Base-by-base conservation (phyloP, 2,329 filamentous ascomycete species). In the Trichoderma endophyticum region DNA sequence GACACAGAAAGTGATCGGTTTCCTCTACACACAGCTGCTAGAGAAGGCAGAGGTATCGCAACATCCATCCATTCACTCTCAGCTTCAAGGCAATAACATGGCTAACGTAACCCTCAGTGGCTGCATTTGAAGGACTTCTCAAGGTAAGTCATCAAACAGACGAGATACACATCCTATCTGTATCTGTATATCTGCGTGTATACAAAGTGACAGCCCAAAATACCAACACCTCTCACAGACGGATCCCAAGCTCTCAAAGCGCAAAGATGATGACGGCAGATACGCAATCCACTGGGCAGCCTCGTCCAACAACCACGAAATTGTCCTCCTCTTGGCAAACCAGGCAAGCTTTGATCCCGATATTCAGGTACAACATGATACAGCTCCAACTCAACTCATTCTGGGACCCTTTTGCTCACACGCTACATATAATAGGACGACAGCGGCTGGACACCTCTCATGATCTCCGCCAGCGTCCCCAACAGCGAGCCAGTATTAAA, bases 251-350 rank as follows among this genome's bases (percentile, higher is more conserved):
- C 88, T 97, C 51, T 91, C 93, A 30, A 86, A 84, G 61, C 82
- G 82, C 72, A 89, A 90, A 77, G 96, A 99, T 78, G 91, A 93
- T 63, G 96, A 99, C 80, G 93, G 94, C 18, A 93, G 96, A 59
- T 88, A 97, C 48, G 91, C 96, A 3, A 90, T 98, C 71, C 96
- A 99, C 85, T 99, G 96, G 96, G 95, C 96, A 0, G 89, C 90
- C 2, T 96, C 95, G 26, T 92, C 93, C 81, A 97, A 96, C 80
- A 91, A 90, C 75, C 82, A 91, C 7, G 88, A 91, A 28, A 94
- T 98, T 72, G 90, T 93, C 21, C 86, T 92, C 64, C 80, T 95
- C 24, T 85, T 98, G 4, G 87, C 92, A 2, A 87, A 92, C 71
- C 85, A 86, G 73, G 91, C 91, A 77, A 86, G 86, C 72, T 97